Percentiles rank a stretch among this genome's conserved stretches.
These are phyloP conservation scores for Gynostemma pentaphyllum DNA, from an alignment of 306 rosid species.

Conservation along the genomic window DNA sequence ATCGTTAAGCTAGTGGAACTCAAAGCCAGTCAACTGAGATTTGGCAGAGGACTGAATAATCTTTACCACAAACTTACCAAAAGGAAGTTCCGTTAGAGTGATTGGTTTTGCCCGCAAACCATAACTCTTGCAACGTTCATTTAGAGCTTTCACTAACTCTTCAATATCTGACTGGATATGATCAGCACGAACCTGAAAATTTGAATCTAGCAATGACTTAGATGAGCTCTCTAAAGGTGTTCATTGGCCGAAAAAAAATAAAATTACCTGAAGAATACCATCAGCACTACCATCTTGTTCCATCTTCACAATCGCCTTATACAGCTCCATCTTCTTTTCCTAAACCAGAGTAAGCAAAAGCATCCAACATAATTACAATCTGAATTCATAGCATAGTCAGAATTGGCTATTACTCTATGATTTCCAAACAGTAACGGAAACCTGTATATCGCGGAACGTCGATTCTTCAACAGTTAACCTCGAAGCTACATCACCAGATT, in stretches of 20 bases:
- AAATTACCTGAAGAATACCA: constrained; percentile 57
- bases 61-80: constrained; percentile 48
- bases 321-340: constrained; percentile 75
- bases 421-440: constrained; percentile 10
- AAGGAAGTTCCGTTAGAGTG: constrained; percentile 84
- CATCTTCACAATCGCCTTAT: constrained; percentile 76
- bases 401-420: constrained; percentile 1
- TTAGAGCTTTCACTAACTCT: constrained; percentile 68
- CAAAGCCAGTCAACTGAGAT: neutral
- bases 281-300: constrained; percentile 58
- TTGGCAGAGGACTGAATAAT: constrained; percentile 5
- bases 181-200: constrained; percentile 60
- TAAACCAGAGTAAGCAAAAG: neutral
- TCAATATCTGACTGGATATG: constrained; percentile 64
- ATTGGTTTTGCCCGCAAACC: constrained; percentile 80
- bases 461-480: constrained; percentile 85
- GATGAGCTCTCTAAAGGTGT: constrained; percentile 13
- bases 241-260: constrained; percentile 5
- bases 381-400: neutral
- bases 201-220: constrained; percentile 19
- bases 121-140: constrained; percentile 84
- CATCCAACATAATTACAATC: neutral
- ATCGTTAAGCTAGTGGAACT: too few relatives aligned
- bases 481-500: constrained; percentile 88
- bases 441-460: constrained; percentile 90